Percentiles rank a stretch among this genome's conserved stretches.
Conservation (phyloP, 306 rosid genomes). For the Medicago truncatula region MtrunA17r5.0-ANR NC_053043.1:4982501-4983000, state of each 20-base stretch:
- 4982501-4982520: not conserved
- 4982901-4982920: conserved; percentile 84
- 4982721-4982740: not conserved
- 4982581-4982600: conserved; percentile 65
- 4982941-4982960: conserved; percentile 65
- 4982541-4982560: conserved; percentile 68
- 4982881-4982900: conserved; percentile 73
- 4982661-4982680: conserved; percentile 70
- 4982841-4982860: conserved; percentile 21
- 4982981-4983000: not conserved
- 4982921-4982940: conserved; percentile 66
- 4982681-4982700: conserved; percentile 53
- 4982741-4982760: not conserved
- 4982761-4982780: not conserved
- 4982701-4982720: conserved; percentile 23
- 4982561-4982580: conserved; percentile 62
- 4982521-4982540: not conserved
- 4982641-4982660: conserved; percentile 73
- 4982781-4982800: not conserved
- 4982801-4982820: not conserved
- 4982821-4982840: too few species aligned
- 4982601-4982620: conserved; percentile 73
- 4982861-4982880: conserved; percentile 63
- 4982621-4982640: conserved; percentile 76
- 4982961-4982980: not conserved